These are phyloP conservation scores for Atkinsonella texensis DNA, from an alignment of 2,329 filamentous ascomycete genomes.

Conservation along the genomic window DNA sequence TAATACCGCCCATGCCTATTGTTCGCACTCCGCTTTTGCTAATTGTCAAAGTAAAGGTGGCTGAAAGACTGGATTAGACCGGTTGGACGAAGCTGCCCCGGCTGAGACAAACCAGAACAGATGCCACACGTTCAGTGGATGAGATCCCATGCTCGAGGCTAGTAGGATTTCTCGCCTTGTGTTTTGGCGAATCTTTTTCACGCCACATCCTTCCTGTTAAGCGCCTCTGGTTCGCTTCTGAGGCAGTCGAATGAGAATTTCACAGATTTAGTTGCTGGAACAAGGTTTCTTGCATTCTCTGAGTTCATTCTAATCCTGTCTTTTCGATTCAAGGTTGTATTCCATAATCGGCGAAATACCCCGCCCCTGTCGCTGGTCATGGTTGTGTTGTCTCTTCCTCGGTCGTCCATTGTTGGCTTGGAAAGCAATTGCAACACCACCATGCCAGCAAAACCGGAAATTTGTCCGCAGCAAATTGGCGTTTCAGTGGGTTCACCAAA, in stretches of 20 bases:
- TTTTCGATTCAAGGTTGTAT: not conserved
- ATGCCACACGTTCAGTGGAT: not conserved
- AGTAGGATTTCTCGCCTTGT: too few relatives aligned
- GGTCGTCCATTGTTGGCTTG: not conserved
- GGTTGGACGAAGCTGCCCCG: not conserved
- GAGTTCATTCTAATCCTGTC: not conserved
- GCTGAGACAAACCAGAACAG: slow-evolving; percentile 1
- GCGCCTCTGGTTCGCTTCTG: not conserved
- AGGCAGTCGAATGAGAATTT: not conserved
- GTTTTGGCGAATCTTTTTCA: too few relatives aligned
- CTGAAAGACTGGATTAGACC: not conserved
- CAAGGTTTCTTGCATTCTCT: not conserved
- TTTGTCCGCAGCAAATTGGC: too few relatives aligned
- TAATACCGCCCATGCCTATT: slow-evolving; percentile 3
- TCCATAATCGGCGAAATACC: not conserved
- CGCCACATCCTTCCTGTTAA: not conserved
- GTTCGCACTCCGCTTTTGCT: not conserved
- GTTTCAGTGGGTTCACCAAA: not conserved
- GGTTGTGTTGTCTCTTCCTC: not conserved
- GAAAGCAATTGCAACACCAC: too few relatives aligned
- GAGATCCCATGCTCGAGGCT: not conserved
- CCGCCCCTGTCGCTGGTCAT: not conserved
- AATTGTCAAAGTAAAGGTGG: not conserved
- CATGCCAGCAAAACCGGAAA: too few relatives aligned
- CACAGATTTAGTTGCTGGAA: not conserved